These are phyloP conservation scores for Paspalum notatum DNA, from an alignment of 176 grass and related monocot species.

Conservation along the genomic window DNA sequence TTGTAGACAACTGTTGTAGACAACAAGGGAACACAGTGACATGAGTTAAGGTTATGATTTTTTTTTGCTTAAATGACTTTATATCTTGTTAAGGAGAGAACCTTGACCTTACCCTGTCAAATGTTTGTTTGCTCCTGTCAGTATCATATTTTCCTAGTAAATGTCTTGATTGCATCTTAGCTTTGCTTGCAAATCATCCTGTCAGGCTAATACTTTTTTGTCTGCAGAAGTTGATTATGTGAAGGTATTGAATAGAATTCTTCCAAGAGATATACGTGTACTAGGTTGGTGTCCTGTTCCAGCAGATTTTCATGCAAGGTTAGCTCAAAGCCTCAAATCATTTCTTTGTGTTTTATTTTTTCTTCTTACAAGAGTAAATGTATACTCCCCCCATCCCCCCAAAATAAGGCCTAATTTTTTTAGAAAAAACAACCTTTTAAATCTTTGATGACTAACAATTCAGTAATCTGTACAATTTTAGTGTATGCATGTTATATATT, in stretches of 20 bases:
- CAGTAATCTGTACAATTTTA: too few species aligned
- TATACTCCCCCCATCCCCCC: too few species aligned
- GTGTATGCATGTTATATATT: too few species aligned
- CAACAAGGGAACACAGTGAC: constrained; percentile 18
- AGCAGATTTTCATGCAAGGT: constrained; percentile 85
- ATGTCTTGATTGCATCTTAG: constrained; percentile 22
- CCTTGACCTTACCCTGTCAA: not conserved
- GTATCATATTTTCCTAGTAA: not conserved
- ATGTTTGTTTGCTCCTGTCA: not conserved
- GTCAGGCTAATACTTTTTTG: constrained; percentile 20
- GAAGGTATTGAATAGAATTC: constrained; percentile 85
- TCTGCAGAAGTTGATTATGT: constrained; percentile 93
- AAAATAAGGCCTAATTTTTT: too few species aligned
- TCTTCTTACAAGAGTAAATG: constrained; percentile 8
- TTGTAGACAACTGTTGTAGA: not conserved
- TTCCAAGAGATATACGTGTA: constrained; percentile 88
- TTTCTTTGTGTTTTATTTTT: constrained; percentile 4
- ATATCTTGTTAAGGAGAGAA: constrained; percentile 16
- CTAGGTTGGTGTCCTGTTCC: constrained; percentile 84
- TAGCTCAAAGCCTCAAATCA: constrained; percentile 25
- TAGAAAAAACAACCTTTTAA: too few species aligned
- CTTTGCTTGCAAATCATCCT: constrained; percentile 1
- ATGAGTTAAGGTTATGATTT: constrained; percentile 28
- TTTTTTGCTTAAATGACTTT: constrained; percentile 40
- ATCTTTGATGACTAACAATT: too few species aligned